These are phyloP conservation scores for Lasiodiplodia gonubiensis DNA, from an alignment of 2,329 filamentous ascomycete species.

Conservation along the genomic window DNA sequence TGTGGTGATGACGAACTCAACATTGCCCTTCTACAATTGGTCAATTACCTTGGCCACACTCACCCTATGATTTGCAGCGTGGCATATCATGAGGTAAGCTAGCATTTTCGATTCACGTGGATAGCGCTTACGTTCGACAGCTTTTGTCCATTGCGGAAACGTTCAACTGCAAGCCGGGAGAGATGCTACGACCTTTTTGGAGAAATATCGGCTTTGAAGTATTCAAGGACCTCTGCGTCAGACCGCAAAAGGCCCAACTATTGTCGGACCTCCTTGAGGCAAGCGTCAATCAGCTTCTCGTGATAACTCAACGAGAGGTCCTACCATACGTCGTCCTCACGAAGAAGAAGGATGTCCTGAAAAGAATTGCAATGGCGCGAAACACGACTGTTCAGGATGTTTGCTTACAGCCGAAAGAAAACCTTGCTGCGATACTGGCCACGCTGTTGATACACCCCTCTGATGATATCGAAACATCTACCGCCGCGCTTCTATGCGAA, in stretches of 20 bases:
- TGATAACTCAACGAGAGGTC: constrained; percentile 78
- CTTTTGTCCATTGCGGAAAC: constrained; percentile 73
- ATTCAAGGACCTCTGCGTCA: constrained; percentile 78
- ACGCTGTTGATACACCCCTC: constrained; percentile 65
- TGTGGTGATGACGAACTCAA: constrained; percentile 84
- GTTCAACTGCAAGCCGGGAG: constrained; percentile 65
- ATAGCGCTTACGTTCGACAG: constrained; percentile 43
- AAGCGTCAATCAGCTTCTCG: constrained; percentile 74
- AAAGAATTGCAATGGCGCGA: constrained; percentile 76
- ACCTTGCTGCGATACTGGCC: constrained; percentile 64
- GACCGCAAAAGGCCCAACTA: constrained; percentile 81
- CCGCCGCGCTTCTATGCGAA: constrained; percentile 70
- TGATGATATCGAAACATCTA: constrained; percentile 68
- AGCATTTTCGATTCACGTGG: neutral
- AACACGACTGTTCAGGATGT: constrained; percentile 64
- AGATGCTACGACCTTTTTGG: constrained; percentile 88
- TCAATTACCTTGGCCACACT: constrained; percentile 84
- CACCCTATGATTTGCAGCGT: constrained; percentile 80
- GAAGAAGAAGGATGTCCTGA: constrained; percentile 77
- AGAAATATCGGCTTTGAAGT: constrained; percentile 79
- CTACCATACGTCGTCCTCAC: constrained; percentile 85
- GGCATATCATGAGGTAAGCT: constrained; percentile 76
- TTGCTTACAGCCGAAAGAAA: constrained; percentile 59
- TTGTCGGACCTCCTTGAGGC: constrained; percentile 82
- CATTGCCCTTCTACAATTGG: constrained; percentile 78